These are phyloP conservation scores for Sphaceloma murrayae DNA, from an alignment of 2,329 filamentous ascomycete species.

Conservation along the genomic window DNA sequence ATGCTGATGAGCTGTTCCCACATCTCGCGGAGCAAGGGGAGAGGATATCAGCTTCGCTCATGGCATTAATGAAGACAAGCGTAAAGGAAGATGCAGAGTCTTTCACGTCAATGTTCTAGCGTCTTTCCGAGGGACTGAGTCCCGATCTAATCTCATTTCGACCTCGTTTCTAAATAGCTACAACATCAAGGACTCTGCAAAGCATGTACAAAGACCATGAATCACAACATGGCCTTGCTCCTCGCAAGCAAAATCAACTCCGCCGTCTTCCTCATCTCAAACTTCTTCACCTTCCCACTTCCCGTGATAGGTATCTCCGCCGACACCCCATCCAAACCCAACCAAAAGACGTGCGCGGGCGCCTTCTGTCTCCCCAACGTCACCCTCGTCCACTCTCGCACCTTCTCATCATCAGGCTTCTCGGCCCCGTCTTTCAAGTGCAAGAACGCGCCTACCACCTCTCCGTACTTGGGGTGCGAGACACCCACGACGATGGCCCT, in stretches of 20 bases:
- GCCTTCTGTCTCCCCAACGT: slow-evolving; percentile 40
- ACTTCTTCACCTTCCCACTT: slow-evolving; percentile 39
- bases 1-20: neutral
- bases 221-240: slow-evolving; percentile 1
- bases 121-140: too few species aligned
- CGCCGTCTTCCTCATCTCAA: slow-evolving; percentile 26
- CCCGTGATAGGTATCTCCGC: slow-evolving; percentile 34
- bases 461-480: slow-evolving; percentile 26
- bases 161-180: too few species aligned
- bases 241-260: slow-evolving; percentile 12
- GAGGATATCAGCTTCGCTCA: too few species aligned
- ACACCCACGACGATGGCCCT: slow-evolving; percentile 26
- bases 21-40: slow-evolving; percentile 1
- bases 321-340: slow-evolving; percentile 44
- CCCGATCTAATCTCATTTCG: too few species aligned
- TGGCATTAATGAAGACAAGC: too few species aligned
- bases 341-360: slow-evolving; percentile 65
- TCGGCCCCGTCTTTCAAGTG: slow-evolving; percentile 24
- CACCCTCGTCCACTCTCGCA: slow-evolving; percentile 32
- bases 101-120: too few species aligned
- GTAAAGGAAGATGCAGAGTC: too few species aligned
- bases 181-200: too few species aligned
- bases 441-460: slow-evolving; percentile 29
- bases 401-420: slow-evolving; percentile 27
- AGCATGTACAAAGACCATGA: too few species aligned